Evolutionary conservation across 1,284 basidiomycete genomes (phyloP).

Genomic region (Apiotrichum laibachii): DNA sequence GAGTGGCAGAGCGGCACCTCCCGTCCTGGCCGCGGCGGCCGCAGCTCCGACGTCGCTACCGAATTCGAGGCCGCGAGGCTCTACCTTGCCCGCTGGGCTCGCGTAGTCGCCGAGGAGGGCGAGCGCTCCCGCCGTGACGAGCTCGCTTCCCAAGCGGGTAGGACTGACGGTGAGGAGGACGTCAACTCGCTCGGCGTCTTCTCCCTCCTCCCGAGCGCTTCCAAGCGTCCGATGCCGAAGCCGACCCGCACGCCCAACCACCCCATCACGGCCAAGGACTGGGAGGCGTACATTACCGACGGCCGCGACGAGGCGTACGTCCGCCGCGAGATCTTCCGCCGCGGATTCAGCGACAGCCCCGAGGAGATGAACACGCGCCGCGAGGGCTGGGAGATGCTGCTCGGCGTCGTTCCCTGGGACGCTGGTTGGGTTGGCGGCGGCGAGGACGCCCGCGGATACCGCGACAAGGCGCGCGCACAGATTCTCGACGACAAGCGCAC

Average conservation of each 20-base stretch:
- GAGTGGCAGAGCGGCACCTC: conserved; percentile 63
- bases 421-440: conserved; percentile 51
- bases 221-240: conserved; percentile 36
- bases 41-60: conserved; percentile 46
- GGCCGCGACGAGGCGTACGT: conserved; percentile 45
- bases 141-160: conserved; percentile 48
- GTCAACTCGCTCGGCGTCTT: conserved; percentile 82
- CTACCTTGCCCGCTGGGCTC: conserved; percentile 94
- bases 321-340: conserved; percentile 45
- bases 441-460: conserved; percentile 23
- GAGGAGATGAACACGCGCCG: conserved; percentile 65
- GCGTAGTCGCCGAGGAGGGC: conserved; percentile 88
- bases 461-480: conserved; percentile 50
- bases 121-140: conserved; percentile 78
- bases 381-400: conserved; percentile 85
- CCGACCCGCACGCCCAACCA: conserved; percentile 48
- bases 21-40: conserved; percentile 57
- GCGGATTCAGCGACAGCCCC: conserved; percentile 66
- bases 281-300: conserved; percentile 40
- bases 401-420: conserved; percentile 81
- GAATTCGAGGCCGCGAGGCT: conserved; percentile 95
- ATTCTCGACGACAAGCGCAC: conserved; percentile 65
- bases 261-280: conserved; percentile 42
- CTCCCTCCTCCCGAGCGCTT: conserved; percentile 61
- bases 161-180: conserved; percentile 48